Percentiles rank a stretch among this genome's conserved stretches.
phyloP scores from a whole-genome alignment of 2,329 filamentous ascomycete genomes.

The Apiospora arundinis region DNA sequence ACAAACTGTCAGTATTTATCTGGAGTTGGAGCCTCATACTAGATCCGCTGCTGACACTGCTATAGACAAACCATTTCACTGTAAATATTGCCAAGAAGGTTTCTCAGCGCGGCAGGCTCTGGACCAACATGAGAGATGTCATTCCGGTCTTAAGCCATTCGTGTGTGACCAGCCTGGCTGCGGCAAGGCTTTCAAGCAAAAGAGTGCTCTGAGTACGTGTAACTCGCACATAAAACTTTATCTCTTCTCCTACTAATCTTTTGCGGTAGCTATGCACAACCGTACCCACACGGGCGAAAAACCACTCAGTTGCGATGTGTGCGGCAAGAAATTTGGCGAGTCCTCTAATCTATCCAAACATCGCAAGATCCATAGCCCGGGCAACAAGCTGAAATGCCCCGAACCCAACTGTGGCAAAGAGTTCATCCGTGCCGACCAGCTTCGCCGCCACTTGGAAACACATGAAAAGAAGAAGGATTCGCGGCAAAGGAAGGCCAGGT shows the following conservation, averaged over 20 bases:
- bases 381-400: conserved; percentile 56
- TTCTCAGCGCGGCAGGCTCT: conserved; percentile 73
- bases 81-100: conserved; percentile 58
- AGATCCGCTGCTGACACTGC: conserved; percentile 29
- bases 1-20: conserved; percentile 34
- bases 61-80: conserved; percentile 65
- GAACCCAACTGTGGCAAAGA: conserved; percentile 58
- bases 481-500: conserved; percentile 6
- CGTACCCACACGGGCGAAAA: conserved; percentile 71
- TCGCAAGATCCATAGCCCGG: conserved; percentile 63
- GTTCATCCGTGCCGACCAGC: conserved; percentile 66
- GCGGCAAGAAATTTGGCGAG: conserved; percentile 66
- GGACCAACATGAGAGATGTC: conserved; percentile 70
- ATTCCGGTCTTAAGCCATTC: conserved; percentile 70
- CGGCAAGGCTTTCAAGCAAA: conserved; percentile 67
- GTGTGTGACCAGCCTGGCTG: conserved; percentile 59
- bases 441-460: conserved; percentile 59
- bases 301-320: conserved; percentile 64
- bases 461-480: conserved; percentile 28
- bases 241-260: neutral
- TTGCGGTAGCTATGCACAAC: conserved; percentile 66
- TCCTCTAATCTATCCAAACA: conserved; percentile 73
- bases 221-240: neutral
- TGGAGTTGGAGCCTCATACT: neutral
- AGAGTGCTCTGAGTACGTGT: conserved; percentile 67